A percentile compares a stretch with the other conserved stretches of the same genome.
These are phyloP conservation scores for Magnaporthiopsis rhizophila DNA, from an alignment of 2,329 filamentous ascomycete species.

Conservation along the genomic window DNA sequence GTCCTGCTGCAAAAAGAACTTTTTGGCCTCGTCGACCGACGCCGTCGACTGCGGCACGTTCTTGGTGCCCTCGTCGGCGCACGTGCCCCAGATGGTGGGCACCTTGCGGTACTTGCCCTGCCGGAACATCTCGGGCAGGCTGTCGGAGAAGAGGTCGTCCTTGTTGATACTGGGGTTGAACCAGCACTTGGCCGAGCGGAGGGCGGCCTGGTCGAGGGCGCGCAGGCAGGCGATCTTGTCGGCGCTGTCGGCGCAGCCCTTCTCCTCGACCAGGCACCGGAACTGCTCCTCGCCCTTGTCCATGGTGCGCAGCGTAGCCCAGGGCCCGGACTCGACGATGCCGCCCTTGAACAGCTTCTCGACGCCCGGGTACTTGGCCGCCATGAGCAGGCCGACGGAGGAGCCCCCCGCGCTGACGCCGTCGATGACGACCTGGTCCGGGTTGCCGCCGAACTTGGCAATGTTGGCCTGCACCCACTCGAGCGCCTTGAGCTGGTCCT, in stretches of 20 bases:
- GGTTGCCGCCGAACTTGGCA: slow-evolving; percentile 10
- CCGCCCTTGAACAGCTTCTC: slow-evolving; percentile 1
- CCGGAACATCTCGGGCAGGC: slow-evolving; percentile 2
- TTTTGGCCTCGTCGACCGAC: background rate
- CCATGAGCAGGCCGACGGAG: slow-evolving; percentile 4
- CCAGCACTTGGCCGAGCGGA: slow-evolving; percentile 3
- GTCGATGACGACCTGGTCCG: slow-evolving; percentile 1
- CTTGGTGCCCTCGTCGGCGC: slow-evolving; percentile 29
- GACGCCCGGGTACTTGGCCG: background rate
- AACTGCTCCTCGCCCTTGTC: slow-evolving; percentile 1
- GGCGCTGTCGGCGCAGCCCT: slow-evolving; percentile 1
- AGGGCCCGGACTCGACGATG: slow-evolving; percentile 4
- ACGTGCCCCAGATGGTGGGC: slow-evolving; percentile 21
- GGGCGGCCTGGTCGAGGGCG: slow-evolving; percentile 2
- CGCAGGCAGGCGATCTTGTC: slow-evolving; percentile 2
- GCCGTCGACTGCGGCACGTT: slow-evolving; percentile 16
- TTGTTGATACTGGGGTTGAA: slow-evolving; percentile 2
- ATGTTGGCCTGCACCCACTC: slow-evolving; percentile 10
- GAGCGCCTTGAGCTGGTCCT: slow-evolving; percentile 4
- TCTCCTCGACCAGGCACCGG: slow-evolving; percentile 3
- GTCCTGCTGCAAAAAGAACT: background rate
- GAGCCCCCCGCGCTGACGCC: slow-evolving; percentile 5
- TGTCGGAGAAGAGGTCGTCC: slow-evolving; percentile 1
- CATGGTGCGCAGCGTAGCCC: slow-evolving; percentile 4
- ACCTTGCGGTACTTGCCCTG: slow-evolving; percentile 39